phyloP scores from a whole-genome alignment of 2,329 filamentous ascomycete species.

The Blastomyces parvus region DNA sequence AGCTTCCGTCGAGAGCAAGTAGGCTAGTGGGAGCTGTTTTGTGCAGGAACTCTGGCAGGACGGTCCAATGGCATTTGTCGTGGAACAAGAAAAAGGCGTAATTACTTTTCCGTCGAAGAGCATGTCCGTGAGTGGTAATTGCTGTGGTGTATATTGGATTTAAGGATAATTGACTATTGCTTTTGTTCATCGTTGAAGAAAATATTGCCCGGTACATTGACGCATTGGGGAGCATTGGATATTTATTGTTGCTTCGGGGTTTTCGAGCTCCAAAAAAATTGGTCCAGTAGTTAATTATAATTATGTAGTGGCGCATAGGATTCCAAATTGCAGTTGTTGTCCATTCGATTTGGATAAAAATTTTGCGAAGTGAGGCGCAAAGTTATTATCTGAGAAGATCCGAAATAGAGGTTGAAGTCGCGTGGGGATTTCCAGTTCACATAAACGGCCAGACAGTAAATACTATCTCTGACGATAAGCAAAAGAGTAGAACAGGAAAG shows the following conservation, averaged over 20 bases:
- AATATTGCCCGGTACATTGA: neutral
- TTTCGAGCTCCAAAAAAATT: conserved; percentile 5
- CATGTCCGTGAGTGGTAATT: neutral
- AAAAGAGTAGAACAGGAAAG: neutral
- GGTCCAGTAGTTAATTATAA: neutral
- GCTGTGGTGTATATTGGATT: neutral
- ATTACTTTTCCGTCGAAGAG: neutral
- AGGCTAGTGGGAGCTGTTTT: neutral
- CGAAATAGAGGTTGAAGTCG: neutral
- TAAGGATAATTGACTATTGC: neutral
- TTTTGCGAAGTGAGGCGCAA: neutral
- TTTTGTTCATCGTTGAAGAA: neutral
- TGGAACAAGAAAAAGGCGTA: neutral
- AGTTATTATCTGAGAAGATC: neutral
- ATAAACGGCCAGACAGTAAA: neutral
- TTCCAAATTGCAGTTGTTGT: conserved; percentile 1
- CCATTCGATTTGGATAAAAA: neutral
- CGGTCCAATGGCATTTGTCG: neutral
- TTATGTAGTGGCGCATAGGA: neutral
- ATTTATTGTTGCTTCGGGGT: conserved; percentile 5
- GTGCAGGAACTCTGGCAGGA: neutral
- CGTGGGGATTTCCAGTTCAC: conserved; percentile 3
- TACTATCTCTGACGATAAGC: neutral
- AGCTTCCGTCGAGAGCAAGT: neutral
- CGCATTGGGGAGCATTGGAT: conserved; percentile 1